phyloP scores from a whole-genome alignment of 1,139 yeast species.

The Hanseniaspora uvarum region DNA sequence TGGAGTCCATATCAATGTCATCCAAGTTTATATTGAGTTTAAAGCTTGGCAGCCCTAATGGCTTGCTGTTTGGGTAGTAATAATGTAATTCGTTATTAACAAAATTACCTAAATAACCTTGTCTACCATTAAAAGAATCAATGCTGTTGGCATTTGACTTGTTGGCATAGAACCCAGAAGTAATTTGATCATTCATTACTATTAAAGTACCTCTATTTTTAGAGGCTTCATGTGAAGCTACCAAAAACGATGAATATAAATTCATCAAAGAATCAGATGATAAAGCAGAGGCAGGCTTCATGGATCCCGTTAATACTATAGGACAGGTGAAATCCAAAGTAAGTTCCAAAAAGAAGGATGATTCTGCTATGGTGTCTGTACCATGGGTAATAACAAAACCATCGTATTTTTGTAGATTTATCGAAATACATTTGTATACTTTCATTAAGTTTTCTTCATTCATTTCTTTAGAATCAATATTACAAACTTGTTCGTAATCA shows the following conservation, averaged over 20 bases:
- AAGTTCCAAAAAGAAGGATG: slow-evolving; percentile 56
- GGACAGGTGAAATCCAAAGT: slow-evolving; percentile 50
- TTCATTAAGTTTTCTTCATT: slow-evolving; percentile 35
- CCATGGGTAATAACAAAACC: slow-evolving; percentile 61
- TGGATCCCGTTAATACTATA: slow-evolving; percentile 58
- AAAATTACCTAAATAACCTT: slow-evolving; percentile 60
- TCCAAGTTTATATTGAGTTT: slow-evolving; percentile 29
- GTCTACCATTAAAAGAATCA: slow-evolving; percentile 61
- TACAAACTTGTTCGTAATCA: slow-evolving; percentile 55
- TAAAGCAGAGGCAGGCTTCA: slow-evolving; percentile 62
- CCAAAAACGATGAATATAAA: slow-evolving; percentile 56
- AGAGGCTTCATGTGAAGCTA: slow-evolving; percentile 45
- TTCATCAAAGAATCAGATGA: slow-evolving; percentile 69
- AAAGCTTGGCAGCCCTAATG: slow-evolving; percentile 43
- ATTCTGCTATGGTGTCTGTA: slow-evolving; percentile 62
- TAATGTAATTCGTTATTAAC: slow-evolving; percentile 57
- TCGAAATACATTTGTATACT: slow-evolving; percentile 38
- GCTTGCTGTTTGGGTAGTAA: slow-evolving; percentile 54
- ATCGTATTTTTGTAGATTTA: slow-evolving; percentile 36
- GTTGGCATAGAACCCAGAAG: slow-evolving; percentile 60
- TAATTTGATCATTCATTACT: slow-evolving; percentile 56
- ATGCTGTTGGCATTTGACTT: slow-evolving; percentile 60
- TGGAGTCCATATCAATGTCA: background rate
- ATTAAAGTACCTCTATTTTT: slow-evolving; percentile 53
- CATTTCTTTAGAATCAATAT: slow-evolving; percentile 56